These are phyloP conservation scores for Hypoxylon rubiginosum DNA, from an alignment of 2,329 filamentous ascomycete species.

Conservation along the genomic window DNA sequence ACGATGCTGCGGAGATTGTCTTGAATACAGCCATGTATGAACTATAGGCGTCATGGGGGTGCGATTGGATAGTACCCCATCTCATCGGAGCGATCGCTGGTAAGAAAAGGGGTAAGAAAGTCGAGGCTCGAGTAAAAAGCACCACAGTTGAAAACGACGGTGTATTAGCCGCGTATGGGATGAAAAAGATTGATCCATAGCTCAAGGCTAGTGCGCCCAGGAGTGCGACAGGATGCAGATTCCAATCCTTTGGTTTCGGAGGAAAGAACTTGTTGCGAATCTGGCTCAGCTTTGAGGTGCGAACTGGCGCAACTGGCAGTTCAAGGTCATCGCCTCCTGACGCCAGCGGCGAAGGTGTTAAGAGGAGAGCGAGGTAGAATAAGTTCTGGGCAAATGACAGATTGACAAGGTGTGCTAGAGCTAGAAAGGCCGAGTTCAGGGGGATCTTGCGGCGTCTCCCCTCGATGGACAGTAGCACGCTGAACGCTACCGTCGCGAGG, in stretches of 20 bases:
- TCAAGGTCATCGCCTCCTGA: constrained; percentile 46
- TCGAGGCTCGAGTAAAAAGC: constrained; percentile 54
- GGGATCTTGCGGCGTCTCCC: constrained; percentile 70
- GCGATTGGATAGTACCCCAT: constrained; percentile 62
- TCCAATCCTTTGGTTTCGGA: constrained; percentile 61
- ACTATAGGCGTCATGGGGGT: constrained; percentile 56
- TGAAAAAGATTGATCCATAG: constrained; percentile 53
- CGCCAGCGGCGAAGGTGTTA: constrained; percentile 65
- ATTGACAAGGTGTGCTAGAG: constrained; percentile 70
- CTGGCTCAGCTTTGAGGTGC: constrained; percentile 50
- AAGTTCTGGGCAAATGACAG: constrained; percentile 74
- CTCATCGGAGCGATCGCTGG: constrained; percentile 62
- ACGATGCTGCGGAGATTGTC: constrained; percentile 59
- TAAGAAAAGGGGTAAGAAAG: constrained; percentile 61
- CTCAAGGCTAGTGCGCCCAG: constrained; percentile 53
- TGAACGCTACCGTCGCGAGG: constrained; percentile 66
- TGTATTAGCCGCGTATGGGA: constrained; percentile 59
- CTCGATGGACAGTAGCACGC: constrained; percentile 69
- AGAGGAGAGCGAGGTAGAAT: constrained; percentile 71
- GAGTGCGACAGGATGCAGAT: constrained; percentile 56
- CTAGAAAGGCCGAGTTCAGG: constrained; percentile 67
- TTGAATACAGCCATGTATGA: constrained; percentile 63
- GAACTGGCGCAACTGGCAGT: constrained; percentile 48
- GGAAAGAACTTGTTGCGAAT: constrained; percentile 52
- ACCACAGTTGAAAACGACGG: constrained; percentile 55